These are phyloP conservation scores for Linnemannia zychae DNA, from an alignment of 192 early-diverging fungal species.

Conservation along the genomic window DNA sequence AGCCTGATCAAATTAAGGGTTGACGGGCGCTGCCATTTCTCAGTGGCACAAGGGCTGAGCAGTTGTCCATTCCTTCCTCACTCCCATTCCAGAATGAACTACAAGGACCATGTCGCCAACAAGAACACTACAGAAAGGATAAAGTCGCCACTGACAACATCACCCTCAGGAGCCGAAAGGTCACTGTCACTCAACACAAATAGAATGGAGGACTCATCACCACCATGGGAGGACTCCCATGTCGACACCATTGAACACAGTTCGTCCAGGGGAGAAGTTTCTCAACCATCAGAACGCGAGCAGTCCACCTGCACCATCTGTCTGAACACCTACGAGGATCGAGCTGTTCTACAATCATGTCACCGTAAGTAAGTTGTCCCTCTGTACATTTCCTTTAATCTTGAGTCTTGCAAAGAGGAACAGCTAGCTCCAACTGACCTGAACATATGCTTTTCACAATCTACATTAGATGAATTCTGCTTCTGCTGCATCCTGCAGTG, in stretches of 20 bases:
- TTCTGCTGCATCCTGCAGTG: slow-evolving; percentile 40
- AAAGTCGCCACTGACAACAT: neutral
- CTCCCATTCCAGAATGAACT: neutral
- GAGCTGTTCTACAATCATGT: slow-evolving; percentile 26
- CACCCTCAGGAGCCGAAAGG: neutral
- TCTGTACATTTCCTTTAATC: neutral
- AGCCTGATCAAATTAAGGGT: neutral
- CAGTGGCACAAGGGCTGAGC: neutral
- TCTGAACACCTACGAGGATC: slow-evolving; percentile 27
- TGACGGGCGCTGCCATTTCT: neutral
- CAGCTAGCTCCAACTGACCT: neutral
- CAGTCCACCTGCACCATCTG: slow-evolving; percentile 28
- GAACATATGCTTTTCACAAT: neutral
- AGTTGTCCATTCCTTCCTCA: neutral
- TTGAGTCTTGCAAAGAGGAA: too few relatives aligned
- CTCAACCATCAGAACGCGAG: neutral
- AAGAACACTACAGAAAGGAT: neutral
- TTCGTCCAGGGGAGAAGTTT: neutral
- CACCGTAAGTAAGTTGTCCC: slow-evolving; percentile 14
- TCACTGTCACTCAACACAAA: neutral
- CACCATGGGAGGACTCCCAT: neutral
- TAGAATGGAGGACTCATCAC: neutral
- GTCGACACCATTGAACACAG: too few relatives aligned
- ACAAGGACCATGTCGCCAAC: neutral
- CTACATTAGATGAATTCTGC: slow-evolving; percentile 36